phyloP scores from a whole-genome alignment of 495 filamentous ascomycete genomes.

The Aspergillus sclerotioniger region DNA sequence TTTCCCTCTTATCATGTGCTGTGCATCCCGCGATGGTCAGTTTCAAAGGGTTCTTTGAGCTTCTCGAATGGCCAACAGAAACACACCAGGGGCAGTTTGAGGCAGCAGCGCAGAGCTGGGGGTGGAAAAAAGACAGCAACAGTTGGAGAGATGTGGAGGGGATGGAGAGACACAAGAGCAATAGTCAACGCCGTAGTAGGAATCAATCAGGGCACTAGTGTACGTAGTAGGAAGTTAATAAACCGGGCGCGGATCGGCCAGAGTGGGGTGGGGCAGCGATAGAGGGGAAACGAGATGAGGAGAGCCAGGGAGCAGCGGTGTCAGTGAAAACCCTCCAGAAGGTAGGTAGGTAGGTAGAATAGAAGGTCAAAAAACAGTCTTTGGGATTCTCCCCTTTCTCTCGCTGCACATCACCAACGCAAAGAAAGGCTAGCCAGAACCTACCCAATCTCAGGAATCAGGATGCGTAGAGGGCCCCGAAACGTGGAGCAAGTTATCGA shows the following conservation, averaged over 20 bases:
- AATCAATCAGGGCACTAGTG: conserved; percentile 8
- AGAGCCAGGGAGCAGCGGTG: not conserved
- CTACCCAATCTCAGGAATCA: not conserved
- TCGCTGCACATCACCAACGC: not conserved
- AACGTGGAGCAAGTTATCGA: conserved; percentile 4
- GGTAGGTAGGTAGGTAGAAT: not conserved
- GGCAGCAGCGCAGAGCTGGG: not conserved
- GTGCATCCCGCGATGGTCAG: not conserved
- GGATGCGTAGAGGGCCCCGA: not conserved
- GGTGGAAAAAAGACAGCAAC: conserved; percentile 2
- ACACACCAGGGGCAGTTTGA: conserved; percentile 3
- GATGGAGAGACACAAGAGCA: conserved; percentile 14
- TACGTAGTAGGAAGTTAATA: conserved; percentile 21
- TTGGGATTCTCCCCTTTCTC: not conserved
- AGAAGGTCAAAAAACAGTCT: not conserved
- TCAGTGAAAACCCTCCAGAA: too few relatives aligned
- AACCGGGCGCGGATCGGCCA: conserved; percentile 15
- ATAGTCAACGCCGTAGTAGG: conserved; percentile 7
- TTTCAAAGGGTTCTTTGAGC: not conserved
- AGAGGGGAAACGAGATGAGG: conserved; percentile 7
- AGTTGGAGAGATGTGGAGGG: conserved; percentile 13
- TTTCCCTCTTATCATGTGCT: not conserved
- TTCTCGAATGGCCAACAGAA: not conserved
- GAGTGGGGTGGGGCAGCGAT: conserved; percentile 11
- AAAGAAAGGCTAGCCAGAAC: not conserved